A percentile compares a stretch with the other conserved stretches of the same genome.
Conservation (phyloP, 495 filamentous ascomycete genomes). For the Penicillium subrubescens region DNA sequence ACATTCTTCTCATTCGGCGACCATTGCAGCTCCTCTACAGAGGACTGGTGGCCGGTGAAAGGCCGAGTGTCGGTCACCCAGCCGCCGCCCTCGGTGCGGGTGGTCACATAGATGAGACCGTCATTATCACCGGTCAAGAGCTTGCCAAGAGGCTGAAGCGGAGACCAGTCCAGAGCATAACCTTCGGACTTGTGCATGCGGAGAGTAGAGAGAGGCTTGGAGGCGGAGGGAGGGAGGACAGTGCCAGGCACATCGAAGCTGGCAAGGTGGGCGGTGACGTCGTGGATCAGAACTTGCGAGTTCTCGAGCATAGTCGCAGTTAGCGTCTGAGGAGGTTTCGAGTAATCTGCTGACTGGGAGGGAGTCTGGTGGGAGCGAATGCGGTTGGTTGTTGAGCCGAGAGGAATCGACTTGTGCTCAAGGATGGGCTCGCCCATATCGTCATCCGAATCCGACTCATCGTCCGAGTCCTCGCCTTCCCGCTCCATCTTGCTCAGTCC, state of each 20-base stretch:
- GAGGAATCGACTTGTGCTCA: slow-evolving; percentile 84
- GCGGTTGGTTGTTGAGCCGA: slow-evolving; percentile 86
- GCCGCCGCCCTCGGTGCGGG: slow-evolving; percentile 79
- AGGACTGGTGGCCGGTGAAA: slow-evolving; percentile 79
- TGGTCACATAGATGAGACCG: slow-evolving; percentile 85
- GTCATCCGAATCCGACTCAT: slow-evolving; percentile 72
- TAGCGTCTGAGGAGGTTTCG: slow-evolving; percentile 71
- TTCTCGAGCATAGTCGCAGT: slow-evolving; percentile 92
- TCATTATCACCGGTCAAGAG: slow-evolving; percentile 90
- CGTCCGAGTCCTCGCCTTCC: slow-evolving; percentile 70
- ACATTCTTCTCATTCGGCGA: slow-evolving; percentile 88
- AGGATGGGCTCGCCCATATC: slow-evolving; percentile 89
- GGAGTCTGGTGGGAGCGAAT: slow-evolving; percentile 81
- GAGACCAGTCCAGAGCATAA: slow-evolving; percentile 94
- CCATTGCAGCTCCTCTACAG: slow-evolving; percentile 96
- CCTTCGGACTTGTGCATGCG: slow-evolving; percentile 91
- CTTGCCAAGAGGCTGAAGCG: slow-evolving; percentile 72
- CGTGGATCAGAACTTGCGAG: slow-evolving; percentile 85
- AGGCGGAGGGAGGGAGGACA: slow-evolving; percentile 74
- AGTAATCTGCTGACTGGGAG: slow-evolving; percentile 60
- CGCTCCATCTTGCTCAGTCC: slow-evolving; percentile 83
- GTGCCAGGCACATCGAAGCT: slow-evolving; percentile 89
- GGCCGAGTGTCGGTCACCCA: slow-evolving; percentile 82
- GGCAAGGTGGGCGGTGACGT: slow-evolving; percentile 81
- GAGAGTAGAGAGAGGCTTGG: slow-evolving; percentile 82